These are phyloP conservation scores for Phytopythium delawarense DNA, from an alignment of 352 stramenopile genomes.

Conservation along the genomic window DNA sequence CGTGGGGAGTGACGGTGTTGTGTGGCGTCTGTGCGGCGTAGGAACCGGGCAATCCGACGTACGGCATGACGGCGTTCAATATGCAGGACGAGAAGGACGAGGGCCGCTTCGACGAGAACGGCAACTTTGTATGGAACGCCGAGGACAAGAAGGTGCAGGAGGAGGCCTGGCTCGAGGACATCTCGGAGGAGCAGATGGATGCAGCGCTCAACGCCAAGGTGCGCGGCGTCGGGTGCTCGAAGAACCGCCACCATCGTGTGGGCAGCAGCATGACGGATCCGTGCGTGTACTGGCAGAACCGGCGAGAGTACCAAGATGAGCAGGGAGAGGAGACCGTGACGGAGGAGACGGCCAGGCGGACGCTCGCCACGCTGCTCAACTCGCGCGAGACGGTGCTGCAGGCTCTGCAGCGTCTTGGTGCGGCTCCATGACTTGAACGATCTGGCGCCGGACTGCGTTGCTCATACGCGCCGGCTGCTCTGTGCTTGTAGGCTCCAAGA, in stretches of 20 bases:
- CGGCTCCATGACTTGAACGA: neutral
- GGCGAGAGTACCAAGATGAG: constrained; percentile 49
- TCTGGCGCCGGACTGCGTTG: neutral
- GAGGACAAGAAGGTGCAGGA: constrained; percentile 75
- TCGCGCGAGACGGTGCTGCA: constrained; percentile 75
- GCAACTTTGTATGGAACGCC: constrained; percentile 81
- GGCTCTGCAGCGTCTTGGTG: constrained; percentile 64
- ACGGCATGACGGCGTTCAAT: constrained; percentile 73
- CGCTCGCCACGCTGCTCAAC: constrained; percentile 50
- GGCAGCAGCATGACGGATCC: neutral
- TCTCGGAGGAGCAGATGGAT: constrained; percentile 74
- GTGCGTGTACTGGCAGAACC: constrained; percentile 18
- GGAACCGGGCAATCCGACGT: constrained; percentile 19
- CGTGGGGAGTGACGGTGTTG: neutral
- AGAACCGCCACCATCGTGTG: too few species aligned
- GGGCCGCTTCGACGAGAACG: constrained; percentile 74
- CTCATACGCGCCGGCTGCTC: neutral
- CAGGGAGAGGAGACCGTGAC: constrained; percentile 58
- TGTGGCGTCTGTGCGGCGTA: constrained; percentile 9
- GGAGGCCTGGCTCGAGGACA: constrained; percentile 73
- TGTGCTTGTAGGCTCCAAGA: constrained; percentile 38
- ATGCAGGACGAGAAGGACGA: constrained; percentile 86
- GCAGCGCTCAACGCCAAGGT: constrained; percentile 55
- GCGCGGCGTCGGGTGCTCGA: neutral
- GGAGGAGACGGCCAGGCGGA: constrained; percentile 43